Conservation (phyloP, 208 protist genomes). For the Leishmania guyanensis region DNA sequence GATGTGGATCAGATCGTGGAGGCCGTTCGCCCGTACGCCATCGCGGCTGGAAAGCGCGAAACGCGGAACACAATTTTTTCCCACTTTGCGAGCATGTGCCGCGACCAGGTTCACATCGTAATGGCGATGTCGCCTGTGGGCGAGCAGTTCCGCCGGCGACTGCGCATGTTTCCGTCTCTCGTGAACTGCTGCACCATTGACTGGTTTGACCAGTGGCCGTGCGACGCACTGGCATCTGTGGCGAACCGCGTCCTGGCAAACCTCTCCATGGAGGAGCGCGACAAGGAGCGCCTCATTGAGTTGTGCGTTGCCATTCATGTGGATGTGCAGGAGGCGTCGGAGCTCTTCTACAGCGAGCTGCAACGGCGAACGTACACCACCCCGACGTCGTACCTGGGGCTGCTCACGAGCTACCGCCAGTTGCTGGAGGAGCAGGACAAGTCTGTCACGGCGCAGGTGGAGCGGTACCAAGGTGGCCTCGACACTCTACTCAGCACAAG, state of each 20-base stretch:
- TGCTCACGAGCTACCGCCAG: slow-evolving; percentile 90
- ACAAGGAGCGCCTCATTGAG: slow-evolving; percentile 72
- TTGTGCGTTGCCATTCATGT: slow-evolving; percentile 94
- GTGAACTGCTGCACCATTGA: slow-evolving; percentile 98
- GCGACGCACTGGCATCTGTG: slow-evolving; percentile 92
- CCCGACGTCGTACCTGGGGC: slow-evolving; percentile 95
- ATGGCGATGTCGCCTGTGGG: slow-evolving; percentile 96
- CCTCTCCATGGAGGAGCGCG: slow-evolving; percentile 54
- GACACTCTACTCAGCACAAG: slow-evolving; percentile 95
- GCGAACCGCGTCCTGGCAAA: slow-evolving; percentile 75
- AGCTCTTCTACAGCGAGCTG: slow-evolving; percentile 95
- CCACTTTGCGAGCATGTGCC: slow-evolving; percentile 94
- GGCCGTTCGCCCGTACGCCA: slow-evolving; percentile 78
- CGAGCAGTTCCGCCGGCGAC: slow-evolving; percentile 93
- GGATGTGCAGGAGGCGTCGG: slow-evolving; percentile 78
- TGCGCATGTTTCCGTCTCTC: slow-evolving; percentile 97
- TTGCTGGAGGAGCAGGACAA: slow-evolving; percentile 89
- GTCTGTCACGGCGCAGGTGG: slow-evolving; percentile 64
- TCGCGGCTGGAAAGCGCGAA: slow-evolving; percentile 92
- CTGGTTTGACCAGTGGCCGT: slow-evolving; percentile 97
- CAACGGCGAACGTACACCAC: slow-evolving; percentile 96
- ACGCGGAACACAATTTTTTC: slow-evolving; percentile 92
- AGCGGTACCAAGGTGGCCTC: slow-evolving; percentile 92
- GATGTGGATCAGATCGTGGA: slow-evolving; percentile 96
- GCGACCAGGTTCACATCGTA: slow-evolving; percentile 96